These are phyloP conservation scores for Aspergillus pseudotamarii DNA, from an alignment of 2,329 filamentous ascomycete species.

Conservation along the genomic window DNA sequence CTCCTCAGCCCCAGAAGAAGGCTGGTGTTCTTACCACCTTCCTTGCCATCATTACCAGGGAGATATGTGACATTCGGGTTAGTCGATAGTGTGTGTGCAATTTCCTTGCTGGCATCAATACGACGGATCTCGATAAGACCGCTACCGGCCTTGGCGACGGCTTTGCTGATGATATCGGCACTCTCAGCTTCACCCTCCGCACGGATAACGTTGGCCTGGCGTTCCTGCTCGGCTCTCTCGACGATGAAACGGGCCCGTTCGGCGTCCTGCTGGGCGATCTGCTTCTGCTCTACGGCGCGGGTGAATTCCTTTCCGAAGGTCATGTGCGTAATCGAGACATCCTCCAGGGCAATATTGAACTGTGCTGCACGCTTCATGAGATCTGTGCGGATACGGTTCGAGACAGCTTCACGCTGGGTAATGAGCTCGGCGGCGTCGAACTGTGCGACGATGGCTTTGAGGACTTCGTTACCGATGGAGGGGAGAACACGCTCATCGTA, in stretches of 20 bases:
- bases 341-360: conserved; percentile 98
- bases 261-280: conserved; percentile 98
- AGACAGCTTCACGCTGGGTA: conserved; percentile 96
- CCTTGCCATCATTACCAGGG: conserved; percentile 67
- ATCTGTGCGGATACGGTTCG: conserved; percentile 88
- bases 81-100: conserved; percentile 81
- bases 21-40: conserved; percentile 65
- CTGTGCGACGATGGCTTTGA: conserved; percentile 97
- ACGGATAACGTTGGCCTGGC: conserved; percentile 96
- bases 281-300: conserved; percentile 98
- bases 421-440: conserved; percentile 99
- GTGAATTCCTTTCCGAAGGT: conserved; percentile 99
- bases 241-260: conserved; percentile 97
- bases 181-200: conserved; percentile 97
- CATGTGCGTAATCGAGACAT: conserved; percentile 99
- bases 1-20: conserved; percentile 68
- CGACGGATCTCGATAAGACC: conserved; percentile 93
- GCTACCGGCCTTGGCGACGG: conserved; percentile 89
- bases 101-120: conserved; percentile 95
- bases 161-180: conserved; percentile 91
- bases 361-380: conserved; percentile 89
- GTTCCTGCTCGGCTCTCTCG: conserved; percentile 97
- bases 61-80: conserved; percentile 98
- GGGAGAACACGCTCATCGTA: conserved; percentile 98
- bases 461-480: conserved; percentile 98